Evolutionary conservation across 495 filamentous ascomycete genomes (phyloP).

Genomic region (Aspergillus funiculosus): DNA sequence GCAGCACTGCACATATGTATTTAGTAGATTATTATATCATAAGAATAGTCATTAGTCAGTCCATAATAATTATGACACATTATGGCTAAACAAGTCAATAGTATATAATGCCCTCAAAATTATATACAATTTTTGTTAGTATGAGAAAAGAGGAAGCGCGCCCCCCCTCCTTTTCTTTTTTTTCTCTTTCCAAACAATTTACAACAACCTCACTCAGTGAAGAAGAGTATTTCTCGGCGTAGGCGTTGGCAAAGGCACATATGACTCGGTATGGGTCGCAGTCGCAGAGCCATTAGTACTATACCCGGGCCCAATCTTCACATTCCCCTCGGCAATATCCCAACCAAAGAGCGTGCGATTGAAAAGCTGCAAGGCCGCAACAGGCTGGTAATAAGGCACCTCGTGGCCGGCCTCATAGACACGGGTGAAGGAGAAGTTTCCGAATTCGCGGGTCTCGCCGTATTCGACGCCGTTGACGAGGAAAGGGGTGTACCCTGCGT

Average conservation of each 20-base stretch:
- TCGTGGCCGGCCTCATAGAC: conserved; percentile 57
- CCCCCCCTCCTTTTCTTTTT: too few species aligned
- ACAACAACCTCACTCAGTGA: not conserved
- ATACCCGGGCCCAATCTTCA: conserved; percentile 38
- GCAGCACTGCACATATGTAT: too few species aligned
- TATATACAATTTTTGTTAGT: too few species aligned
- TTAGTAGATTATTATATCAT: too few species aligned
- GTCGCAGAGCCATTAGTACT: conserved; percentile 41
- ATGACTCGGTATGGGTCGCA: conserved; percentile 54
- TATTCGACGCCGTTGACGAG: conserved; percentile 35
- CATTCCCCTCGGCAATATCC: conserved; percentile 51
- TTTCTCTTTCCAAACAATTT: too few species aligned
- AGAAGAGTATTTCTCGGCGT: conserved; percentile 12
- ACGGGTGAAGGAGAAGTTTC: conserved; percentile 52
- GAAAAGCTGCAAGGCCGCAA: conserved; percentile 47
- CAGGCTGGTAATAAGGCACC: conserved; percentile 53
- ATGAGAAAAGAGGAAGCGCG: too few species aligned
- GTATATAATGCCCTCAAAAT: too few species aligned
- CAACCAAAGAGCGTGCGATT: conserved; percentile 46
- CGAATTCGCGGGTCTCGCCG: conserved; percentile 50
- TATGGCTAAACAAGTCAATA: too few species aligned
- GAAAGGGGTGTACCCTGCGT: conserved; percentile 45
- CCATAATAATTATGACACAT: too few species aligned
- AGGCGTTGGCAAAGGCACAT: conserved; percentile 39
- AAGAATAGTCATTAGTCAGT: too few species aligned